phyloP scores from a whole-genome alignment of 2,329 filamentous ascomycete species.

The Akanthomyces lecanii region DNA sequence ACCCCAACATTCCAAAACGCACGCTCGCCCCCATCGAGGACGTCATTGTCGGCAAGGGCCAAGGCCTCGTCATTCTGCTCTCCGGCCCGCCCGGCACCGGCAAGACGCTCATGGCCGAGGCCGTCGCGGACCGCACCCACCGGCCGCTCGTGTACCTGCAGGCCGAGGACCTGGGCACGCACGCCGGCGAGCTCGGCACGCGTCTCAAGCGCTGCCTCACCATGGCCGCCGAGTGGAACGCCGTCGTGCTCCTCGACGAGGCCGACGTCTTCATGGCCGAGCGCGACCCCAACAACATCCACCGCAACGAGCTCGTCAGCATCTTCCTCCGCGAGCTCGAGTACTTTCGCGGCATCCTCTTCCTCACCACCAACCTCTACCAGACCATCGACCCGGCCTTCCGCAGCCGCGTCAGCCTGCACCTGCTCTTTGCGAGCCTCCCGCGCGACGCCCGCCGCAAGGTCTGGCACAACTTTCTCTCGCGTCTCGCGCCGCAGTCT shows the following conservation, averaged over 20 bases:
- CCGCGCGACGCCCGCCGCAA: conserved; percentile 32
- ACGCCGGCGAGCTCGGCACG: conserved; percentile 40
- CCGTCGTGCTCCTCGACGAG: conserved; percentile 49
- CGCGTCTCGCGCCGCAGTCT: conserved; percentile 27
- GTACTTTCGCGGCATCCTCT: conserved; percentile 43
- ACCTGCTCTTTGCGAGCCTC: conserved; percentile 42
- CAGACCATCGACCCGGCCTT: conserved; percentile 42
- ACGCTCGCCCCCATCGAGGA: conserved; percentile 30
- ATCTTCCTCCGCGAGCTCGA: conserved; percentile 45
- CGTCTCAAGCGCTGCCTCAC: conserved; percentile 44
- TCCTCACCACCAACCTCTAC: conserved; percentile 42
- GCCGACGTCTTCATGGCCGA: conserved; percentile 50
- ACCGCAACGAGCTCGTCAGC: conserved; percentile 45
- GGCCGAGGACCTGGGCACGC: conserved; percentile 45
- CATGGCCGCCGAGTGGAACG: conserved; percentile 47
- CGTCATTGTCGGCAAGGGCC: conserved; percentile 40
- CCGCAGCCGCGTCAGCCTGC: conserved; percentile 43
- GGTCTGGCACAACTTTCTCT: conserved; percentile 46
- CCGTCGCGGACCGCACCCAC: conserved; percentile 38
- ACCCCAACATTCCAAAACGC: conserved; percentile 1
- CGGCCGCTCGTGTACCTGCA: conserved; percentile 44
- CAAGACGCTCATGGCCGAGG: conserved; percentile 43
- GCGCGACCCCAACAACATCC: conserved; percentile 41
- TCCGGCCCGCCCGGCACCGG: conserved; percentile 44
- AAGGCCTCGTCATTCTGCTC: conserved; percentile 43